Base-by-base conservation (phyloP, 1,139 yeast species). In the Saccharomycopsis phalli region DNA sequence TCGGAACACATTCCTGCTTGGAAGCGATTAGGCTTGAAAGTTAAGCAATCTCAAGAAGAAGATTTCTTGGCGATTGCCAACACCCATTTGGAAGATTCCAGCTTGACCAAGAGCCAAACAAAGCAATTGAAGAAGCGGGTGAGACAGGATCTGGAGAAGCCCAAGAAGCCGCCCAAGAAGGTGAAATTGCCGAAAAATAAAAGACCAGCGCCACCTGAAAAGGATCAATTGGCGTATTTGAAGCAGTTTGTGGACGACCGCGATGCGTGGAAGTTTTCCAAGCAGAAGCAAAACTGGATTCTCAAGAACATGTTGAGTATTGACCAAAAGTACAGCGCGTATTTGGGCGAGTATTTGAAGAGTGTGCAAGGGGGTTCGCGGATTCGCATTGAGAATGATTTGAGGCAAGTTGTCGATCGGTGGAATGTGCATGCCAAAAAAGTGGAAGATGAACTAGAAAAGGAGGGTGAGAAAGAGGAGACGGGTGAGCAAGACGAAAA, bases 201-300 rank as follows among this genome's bases (percentile, higher is more conserved):
- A 54, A 71, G 91, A 44, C 50, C 51, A 42, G 66, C 73, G 1
- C 79, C 84, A 4, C 84, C 87, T 1, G 87, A 79, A 48, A 79
- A 76, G 49, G 96, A 87, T 55, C 95, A 87, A 57, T 63, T 83
- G 38, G 75, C 69, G 1, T 88, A 88, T 54, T 61, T 88, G 51
- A 70, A 76, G 44, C 84, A 76, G 43, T 88, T 74, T 53, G 63
- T 65, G 19, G 65, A 69, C 7, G 86, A 79, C 50, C 68, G 65
- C 45, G 71, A 62, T 0, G 67, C 70, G 25, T 88, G 97, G 97
- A 88, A 87, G 61, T 88, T 88, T 57, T 81, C 94, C 45, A 88
- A 88, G 55, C 94, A 83, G 62, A 87, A 88, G 51, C 97, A 88
- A 58, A 87, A 86, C 56, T 88, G 96, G 96, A 68, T 88, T 38